phyloP scores from a whole-genome alignment of 306 rosid species.

The Vigna reflexopilosa region DNA sequence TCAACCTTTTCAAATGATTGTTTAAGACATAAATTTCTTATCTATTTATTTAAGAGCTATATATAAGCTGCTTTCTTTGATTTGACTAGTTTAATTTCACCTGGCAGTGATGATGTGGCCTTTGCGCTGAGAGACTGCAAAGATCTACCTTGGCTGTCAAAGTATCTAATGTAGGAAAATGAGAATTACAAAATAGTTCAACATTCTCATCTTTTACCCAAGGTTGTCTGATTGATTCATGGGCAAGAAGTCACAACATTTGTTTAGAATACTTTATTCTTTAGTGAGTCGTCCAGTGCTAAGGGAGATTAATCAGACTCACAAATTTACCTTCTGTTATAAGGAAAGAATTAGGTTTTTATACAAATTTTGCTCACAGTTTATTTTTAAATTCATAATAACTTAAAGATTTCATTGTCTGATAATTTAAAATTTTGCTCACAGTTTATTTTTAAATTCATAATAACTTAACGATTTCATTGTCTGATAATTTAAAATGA shows the following conservation, averaged over 20 bases:
- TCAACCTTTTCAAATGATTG: too few species aligned
- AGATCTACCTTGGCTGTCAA: slow-evolving; percentile 86
- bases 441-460: neutral
- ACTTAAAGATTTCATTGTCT: neutral
- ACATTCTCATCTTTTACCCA: neutral
- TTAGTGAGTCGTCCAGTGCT: neutral
- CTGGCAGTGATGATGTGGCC: slow-evolving; percentile 79
- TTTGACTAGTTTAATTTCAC: slow-evolving; percentile 41
- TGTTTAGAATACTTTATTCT: neutral
- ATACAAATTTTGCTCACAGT: slow-evolving; percentile 34
- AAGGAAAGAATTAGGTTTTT: neutral
- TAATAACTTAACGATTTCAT: neutral
- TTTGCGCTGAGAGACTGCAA: slow-evolving; percentile 85
- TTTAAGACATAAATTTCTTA: neutral
- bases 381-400: neutral
- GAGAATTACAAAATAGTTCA: neutral
- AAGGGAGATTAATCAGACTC: neutral
- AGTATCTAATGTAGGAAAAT: slow-evolving; percentile 61
- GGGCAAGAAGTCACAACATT: neutral
- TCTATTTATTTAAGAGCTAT: neutral
- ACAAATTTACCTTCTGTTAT: neutral
- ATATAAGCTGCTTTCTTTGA: slow-evolving; percentile 12
- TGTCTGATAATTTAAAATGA: neutral
- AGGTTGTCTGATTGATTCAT: neutral
- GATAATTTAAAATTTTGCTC: slow-evolving; percentile 50